Base-by-base conservation (phyloP, 768 basidiomycete genomes). In the Mycena chlorophos region DNA sequence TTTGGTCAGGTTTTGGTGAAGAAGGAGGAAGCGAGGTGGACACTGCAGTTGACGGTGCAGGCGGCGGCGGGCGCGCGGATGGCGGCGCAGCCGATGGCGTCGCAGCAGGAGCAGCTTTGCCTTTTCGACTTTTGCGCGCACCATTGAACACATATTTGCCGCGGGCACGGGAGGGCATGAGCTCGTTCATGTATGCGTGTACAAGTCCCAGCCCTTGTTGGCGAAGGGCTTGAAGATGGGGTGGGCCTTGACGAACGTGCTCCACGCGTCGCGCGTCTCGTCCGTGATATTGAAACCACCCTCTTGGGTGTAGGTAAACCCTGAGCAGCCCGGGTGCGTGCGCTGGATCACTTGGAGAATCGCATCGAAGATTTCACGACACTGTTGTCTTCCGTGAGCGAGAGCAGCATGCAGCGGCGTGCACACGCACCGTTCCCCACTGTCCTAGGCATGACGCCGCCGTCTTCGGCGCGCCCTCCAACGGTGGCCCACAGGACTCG, bases 211-310 rank as follows among this genome's bases (percentile, higher is more conserved):
- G 1, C 57, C 52, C 12, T 8, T 6, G 2, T 26, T 58, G 2
- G 57, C 52, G 20, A 58, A 58, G 12, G 31, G 46, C 25, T 52
- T 53, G 28, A 58, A 58, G 52, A 47, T 31, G 6, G 52, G 26
- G 13, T 58, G 57, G 5, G 34, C 52, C 27, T 37, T 54, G 2
- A 3, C 26, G 28, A 58, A 58, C 12, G 52, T 37, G 3, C 22
- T 16, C 52, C 57, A 58, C 5, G 52, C 52, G 16, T 54, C 57
- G 12, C 46, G n/a, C 40, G 3, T 37, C 27, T 58, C 57, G 23
- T 52, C 51, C 16, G 52, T 54, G 39, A 54, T 51, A 17, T 51
- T 49, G 37, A 58, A 58, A 16, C 57, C 57, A 5, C 23, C 2
- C 10, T 58, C 48, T 5, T 58, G 29, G 23, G 19, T 45, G 34